Evolutionary conservation across 2,329 filamentous ascomycete genomes (phyloP).

Genomic region (Ophiobolus disseminans): DNA sequence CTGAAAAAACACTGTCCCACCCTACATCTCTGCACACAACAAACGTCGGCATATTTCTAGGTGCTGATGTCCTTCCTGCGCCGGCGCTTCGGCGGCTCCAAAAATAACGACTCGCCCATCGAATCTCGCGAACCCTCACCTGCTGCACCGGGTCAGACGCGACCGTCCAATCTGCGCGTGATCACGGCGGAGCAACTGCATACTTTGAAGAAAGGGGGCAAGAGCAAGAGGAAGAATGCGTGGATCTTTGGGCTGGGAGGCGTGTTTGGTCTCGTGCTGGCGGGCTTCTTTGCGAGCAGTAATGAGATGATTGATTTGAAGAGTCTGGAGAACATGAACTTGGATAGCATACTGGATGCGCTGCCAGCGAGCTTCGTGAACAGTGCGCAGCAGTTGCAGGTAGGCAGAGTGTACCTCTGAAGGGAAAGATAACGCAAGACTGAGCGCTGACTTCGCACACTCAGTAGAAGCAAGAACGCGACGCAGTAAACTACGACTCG

Average conservation of each 20-base stretch:
- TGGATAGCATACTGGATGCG: slow-evolving; percentile 86
- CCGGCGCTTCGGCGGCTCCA: slow-evolving; percentile 44
- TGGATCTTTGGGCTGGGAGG: slow-evolving; percentile 89
- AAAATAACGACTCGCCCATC: slow-evolving; percentile 28
- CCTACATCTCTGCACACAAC: too few species aligned
- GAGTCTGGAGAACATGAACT: slow-evolving; percentile 71
- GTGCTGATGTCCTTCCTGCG: slow-evolving; percentile 48
- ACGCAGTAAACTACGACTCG: slow-evolving; percentile 88
- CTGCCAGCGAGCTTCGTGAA: slow-evolving; percentile 84
- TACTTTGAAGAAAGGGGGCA: slow-evolving; percentile 54
- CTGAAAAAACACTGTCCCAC: slow-evolving; percentile 5
- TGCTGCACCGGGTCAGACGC: slow-evolving; percentile 44
- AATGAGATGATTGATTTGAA: slow-evolving; percentile 91
- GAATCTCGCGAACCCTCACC: slow-evolving; percentile 50
- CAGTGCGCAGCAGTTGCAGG: slow-evolving; percentile 85
- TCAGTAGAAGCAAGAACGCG: slow-evolving; percentile 79
- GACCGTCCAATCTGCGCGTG: slow-evolving; percentile 57
- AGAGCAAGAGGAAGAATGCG: slow-evolving; percentile 73
- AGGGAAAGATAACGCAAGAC: background rate
- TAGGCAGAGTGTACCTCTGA: slow-evolving; percentile 52
- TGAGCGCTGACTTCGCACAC: slow-evolving; percentile 32
- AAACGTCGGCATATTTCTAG: too few species aligned
- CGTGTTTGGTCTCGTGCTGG: slow-evolving; percentile 86
- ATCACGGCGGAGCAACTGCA: slow-evolving; percentile 60
- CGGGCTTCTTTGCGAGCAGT: slow-evolving; percentile 86